Conservation (phyloP, 108 stramenopile genomes). For the Nitzschia sp. region DNA sequence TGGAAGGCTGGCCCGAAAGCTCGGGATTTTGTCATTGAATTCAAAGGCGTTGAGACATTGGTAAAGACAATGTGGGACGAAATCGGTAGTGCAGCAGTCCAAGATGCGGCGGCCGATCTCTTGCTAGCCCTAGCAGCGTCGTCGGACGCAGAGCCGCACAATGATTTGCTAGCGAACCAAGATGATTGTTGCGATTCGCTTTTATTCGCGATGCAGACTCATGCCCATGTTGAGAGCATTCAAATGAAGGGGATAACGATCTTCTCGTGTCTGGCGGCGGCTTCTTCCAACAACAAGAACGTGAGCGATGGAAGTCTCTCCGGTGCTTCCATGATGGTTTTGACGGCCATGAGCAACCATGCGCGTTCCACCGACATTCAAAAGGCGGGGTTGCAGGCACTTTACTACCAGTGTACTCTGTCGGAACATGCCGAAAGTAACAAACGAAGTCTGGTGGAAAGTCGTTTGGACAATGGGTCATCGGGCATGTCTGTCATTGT, state of each 20-base stretch:
- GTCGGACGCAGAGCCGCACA: slow-evolving; percentile 1
- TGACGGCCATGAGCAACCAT: slow-evolving; percentile 42
- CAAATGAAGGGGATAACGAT: slow-evolving; percentile 44
- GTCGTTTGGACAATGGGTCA: slow-evolving; percentile 27
- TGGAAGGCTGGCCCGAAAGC: slow-evolving; percentile 9
- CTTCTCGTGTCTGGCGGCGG: slow-evolving; percentile 42
- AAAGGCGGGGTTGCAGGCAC: slow-evolving; percentile 46
- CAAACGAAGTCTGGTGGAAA: slow-evolving; percentile 28
- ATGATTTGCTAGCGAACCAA: slow-evolving; percentile 23
- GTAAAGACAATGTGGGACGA: slow-evolving; percentile 34
- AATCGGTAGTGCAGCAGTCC: slow-evolving; percentile 34
- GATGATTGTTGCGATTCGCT: slow-evolving; percentile 44
- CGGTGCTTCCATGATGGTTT: slow-evolving; percentile 35
- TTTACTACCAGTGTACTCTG: slow-evolving; percentile 43
- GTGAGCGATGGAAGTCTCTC: slow-evolving; percentile 44
- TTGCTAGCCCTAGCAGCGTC: slow-evolving; percentile 35
- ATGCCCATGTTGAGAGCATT: slow-evolving; percentile 23
- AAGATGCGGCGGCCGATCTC: slow-evolving; percentile 35
- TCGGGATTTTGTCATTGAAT: slow-evolving; percentile 14
- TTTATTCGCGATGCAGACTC: slow-evolving; percentile 51
- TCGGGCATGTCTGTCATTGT: slow-evolving; percentile 36
- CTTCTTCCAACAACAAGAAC: slow-evolving; percentile 26
- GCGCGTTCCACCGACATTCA: slow-evolving; percentile 22
- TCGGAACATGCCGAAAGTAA: slow-evolving; percentile 43
- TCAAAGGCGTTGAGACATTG: slow-evolving; percentile 31